Evolutionary conservation across 2,329 filamentous ascomycete genomes (phyloP).

Genomic region (Pseudogymnoascus sp.): DNA sequence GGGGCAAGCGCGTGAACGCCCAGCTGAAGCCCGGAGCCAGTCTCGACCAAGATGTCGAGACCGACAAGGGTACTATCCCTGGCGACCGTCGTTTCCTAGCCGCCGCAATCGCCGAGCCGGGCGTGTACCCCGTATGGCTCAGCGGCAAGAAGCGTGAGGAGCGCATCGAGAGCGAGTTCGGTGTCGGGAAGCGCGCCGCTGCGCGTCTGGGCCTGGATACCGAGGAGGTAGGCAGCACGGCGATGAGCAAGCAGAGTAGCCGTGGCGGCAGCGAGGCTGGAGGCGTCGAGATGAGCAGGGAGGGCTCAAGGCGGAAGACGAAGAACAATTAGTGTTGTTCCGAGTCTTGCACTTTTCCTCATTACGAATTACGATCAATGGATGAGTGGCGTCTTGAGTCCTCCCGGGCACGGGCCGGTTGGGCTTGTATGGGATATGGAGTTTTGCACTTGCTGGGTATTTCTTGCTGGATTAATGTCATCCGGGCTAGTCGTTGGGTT

Average conservation of each 20-base stretch:
- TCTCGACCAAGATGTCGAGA: constrained; percentile 25
- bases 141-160: constrained; percentile 10
- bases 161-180: constrained; percentile 2
- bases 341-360: constrained; percentile 1
- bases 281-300: constrained; percentile 8
- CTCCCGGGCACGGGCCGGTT: not conserved
- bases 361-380: constrained; percentile 7
- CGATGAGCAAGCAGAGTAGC: constrained; percentile 15
- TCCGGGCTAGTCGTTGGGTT: not conserved
- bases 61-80: constrained; percentile 5
- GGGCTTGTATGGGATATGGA: not conserved
- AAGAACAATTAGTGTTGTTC: constrained; percentile 8
- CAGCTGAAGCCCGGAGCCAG: constrained; percentile 25
- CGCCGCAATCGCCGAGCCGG: not conserved
- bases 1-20: constrained; percentile 27
- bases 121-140: constrained; percentile 9
- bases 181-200: not conserved
- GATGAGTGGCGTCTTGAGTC: constrained; percentile 8
- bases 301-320: constrained; percentile 7
- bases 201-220: constrained; percentile 13
- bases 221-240: constrained; percentile 8
- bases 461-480: not conserved
- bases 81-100: constrained; percentile 7
- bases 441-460: not conserved
- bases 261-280: constrained; percentile 16